A percentile compares a stretch with the other conserved stretches of the same genome.
Evolutionary conservation across 202 grass and related monocot species (phyloP).

Genomic region (Panicum hallii): DNA sequence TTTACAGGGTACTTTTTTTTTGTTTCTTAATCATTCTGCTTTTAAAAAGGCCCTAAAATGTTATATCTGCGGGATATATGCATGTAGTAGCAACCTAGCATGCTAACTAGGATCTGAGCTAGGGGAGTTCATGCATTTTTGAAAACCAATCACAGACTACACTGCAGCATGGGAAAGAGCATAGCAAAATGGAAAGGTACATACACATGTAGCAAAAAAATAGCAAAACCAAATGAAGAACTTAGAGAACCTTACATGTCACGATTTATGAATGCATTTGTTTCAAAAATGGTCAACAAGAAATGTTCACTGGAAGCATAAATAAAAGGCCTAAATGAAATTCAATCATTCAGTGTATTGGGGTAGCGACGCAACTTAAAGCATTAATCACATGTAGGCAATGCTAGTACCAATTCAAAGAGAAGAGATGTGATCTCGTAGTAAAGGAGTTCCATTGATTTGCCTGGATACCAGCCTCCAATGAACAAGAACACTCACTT

Average conservation of each 20-base stretch:
- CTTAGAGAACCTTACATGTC: not conserved
- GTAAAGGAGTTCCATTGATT: not conserved
- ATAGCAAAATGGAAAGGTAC: not conserved
- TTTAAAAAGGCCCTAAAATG: not conserved
- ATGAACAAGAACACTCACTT: constrained; percentile 42
- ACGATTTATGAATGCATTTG: not conserved
- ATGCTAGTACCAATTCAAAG: not conserved
- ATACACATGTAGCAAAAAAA: not conserved
- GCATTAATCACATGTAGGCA: constrained; percentile 28
- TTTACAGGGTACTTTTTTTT: not conserved
- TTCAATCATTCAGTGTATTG: not conserved
- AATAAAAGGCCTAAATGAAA: not conserved
- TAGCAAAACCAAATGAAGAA: not conserved
- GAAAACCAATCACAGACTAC: not conserved
- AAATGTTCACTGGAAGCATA: not conserved
- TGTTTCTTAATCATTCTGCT: not conserved
- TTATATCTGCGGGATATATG: not conserved
- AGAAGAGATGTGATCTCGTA: not conserved
- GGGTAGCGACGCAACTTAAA: not conserved
- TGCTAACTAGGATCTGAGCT: not conserved
- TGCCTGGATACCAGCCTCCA: not conserved
- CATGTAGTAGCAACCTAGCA: not conserved
- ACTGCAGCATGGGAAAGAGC: not conserved
- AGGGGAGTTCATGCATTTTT: constrained; percentile 2
- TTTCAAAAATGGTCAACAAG: not conserved